These are phyloP conservation scores for Rickenella mellea DNA, from an alignment of 768 basidiomycete species.

Conservation along the genomic window DNA sequence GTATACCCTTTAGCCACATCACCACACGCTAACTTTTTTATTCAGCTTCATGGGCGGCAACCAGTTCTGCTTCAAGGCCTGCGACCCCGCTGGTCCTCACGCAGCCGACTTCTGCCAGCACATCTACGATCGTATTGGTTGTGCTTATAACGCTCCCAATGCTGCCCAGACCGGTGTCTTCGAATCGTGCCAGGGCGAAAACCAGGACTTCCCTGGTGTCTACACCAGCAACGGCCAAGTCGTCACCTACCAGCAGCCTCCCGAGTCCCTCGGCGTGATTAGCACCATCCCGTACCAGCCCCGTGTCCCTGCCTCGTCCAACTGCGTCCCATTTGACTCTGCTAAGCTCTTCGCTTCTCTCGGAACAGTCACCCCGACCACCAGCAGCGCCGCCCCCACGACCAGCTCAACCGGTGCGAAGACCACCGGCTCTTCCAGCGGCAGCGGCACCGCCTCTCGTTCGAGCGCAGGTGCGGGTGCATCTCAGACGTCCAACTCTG, in stretches of 20 bases:
- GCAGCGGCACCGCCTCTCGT: constrained; percentile 2
- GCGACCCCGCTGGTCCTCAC: constrained; percentile 47
- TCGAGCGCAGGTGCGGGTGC: background rate
- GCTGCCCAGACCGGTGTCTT: constrained; percentile 49
- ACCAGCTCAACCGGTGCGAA: constrained; percentile 4
- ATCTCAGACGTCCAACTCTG: background rate
- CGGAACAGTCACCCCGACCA: constrained; percentile 3
- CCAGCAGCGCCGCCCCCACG: constrained; percentile 3
- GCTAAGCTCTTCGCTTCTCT: constrained; percentile 22
- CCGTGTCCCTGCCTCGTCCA: constrained; percentile 28
- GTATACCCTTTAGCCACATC: constrained; percentile 12
- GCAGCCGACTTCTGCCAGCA: constrained; percentile 55
- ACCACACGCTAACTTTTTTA: too few relatives aligned
- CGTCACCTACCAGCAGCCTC: constrained; percentile 36
- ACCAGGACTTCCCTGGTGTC: constrained; percentile 49
- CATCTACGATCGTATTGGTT: constrained; percentile 68
- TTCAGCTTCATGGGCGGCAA: constrained; percentile 62
- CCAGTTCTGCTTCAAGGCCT: constrained; percentile 63
- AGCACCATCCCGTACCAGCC: constrained; percentile 34
- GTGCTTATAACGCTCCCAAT: constrained; percentile 63
- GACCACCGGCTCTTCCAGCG: constrained; percentile 7
- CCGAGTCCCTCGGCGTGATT: constrained; percentile 37
- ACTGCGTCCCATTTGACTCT: constrained; percentile 30
- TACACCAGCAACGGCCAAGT: constrained; percentile 32
- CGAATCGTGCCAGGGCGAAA: constrained; percentile 57